Base-by-base conservation (phyloP, 192 early-diverging fungal species). In the Pilobolus umbonatus region DNA sequence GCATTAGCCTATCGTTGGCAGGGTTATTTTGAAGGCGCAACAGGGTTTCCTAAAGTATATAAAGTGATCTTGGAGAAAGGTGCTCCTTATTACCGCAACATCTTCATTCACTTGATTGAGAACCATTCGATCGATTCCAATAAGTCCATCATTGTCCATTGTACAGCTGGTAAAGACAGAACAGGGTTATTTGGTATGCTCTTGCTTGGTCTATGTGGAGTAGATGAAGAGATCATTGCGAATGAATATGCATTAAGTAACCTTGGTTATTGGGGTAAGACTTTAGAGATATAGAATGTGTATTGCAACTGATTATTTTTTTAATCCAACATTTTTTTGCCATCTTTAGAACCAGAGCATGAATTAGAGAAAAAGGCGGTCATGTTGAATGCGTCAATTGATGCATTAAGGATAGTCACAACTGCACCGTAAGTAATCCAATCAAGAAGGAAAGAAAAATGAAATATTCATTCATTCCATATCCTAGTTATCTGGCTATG, bases 81-180 rank as follows among this genome's bases (percentile, higher is more conserved):
- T 5, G 55, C 56, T 9, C 55, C 68, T 46, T 61, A 64, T 21
- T 79, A 72, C 28, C 61, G 67, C 17, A 65, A 65, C 6, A 71
- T 83, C 21, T 67, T 80, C 51, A 26, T 67, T n/a, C 75, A 79
- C 55, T 61, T 80, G 42, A 56, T 80, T 26, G 56, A 71, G 5
- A 61, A 80, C 35, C 69, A 52, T 40, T 65, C 64, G 7, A 40
- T 17, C 19, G 10, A 35, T 11, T 52, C 64, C 21, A 65, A 47
- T 30, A 40, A 65, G 12, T 75, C 77, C 1, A 67, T 86, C n/a
- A 69, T 88, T 51, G 67, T 87, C 7, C 85, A 87, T 56, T 87
- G 85, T 60, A 86, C 84, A 5, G 85, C 85, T 11, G 85, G 85
- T 15, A 87, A 87, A 62, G 85, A 87, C 52, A 63, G 85, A 31